Conservation (phyloP, 306 rosid genomes). For the Hylodesmum podocarpum region DNA sequence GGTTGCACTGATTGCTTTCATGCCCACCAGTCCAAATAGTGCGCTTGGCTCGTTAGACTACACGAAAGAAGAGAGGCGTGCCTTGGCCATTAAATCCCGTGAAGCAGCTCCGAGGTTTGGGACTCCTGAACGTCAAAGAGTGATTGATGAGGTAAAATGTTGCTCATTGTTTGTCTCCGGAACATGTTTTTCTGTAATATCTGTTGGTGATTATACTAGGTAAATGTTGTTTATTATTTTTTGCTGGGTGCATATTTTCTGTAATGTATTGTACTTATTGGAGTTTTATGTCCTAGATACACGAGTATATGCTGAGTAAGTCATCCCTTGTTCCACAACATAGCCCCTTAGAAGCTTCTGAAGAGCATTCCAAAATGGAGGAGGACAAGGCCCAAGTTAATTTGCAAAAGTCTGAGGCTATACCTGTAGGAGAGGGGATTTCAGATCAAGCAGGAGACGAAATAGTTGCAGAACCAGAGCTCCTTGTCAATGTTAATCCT, state of each 20-base stretch:
- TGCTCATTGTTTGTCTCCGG: neutral
- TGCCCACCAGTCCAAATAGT: conserved; percentile 96
- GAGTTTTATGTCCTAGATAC: conserved; percentile 52
- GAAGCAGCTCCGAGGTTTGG: conserved; percentile 78
- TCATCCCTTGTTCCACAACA: conserved; percentile 66
- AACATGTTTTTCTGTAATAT: neutral
- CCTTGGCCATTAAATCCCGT: conserved; percentile 83
- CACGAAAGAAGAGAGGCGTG: conserved; percentile 84
- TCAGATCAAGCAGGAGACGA: conserved; percentile 47
- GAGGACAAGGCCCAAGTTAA: conserved; percentile 42
- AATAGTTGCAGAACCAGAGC: conserved; percentile 61
- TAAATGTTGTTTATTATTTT: conserved; percentile 18
- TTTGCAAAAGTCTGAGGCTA: conserved; percentile 40
- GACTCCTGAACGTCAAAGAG: conserved; percentile 78
- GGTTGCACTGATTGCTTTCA: conserved; percentile 93
- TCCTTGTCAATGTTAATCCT: conserved; percentile 35
- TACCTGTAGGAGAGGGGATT: conserved; percentile 39
- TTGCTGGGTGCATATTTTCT: neutral
- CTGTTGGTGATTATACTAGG: conserved; percentile 11
- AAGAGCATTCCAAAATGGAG: conserved; percentile 46
- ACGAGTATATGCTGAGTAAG: conserved; percentile 83
- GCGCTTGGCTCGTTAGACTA: conserved; percentile 93
- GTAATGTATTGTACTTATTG: conserved; percentile 10
- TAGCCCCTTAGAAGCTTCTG: conserved; percentile 42
- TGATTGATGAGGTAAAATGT: conserved; percentile 59